These are phyloP conservation scores for Mucuna pruriens DNA, from an alignment of 306 rosid genomes.

Conservation along the genomic window DNA sequence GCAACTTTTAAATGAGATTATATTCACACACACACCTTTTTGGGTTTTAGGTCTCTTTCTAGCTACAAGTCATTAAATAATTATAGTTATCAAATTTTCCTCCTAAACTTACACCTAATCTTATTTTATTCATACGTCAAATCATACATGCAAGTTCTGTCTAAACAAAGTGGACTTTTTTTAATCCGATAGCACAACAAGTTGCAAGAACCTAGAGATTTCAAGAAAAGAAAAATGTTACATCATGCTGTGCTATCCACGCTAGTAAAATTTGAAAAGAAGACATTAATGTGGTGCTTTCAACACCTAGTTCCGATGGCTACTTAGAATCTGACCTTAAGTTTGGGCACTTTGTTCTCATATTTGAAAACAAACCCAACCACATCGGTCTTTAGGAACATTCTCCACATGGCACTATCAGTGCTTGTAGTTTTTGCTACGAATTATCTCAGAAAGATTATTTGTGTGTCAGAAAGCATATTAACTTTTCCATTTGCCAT, in stretches of 20 bases:
- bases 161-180: not conserved
- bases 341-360: not conserved
- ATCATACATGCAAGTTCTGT: not conserved
- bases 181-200: not conserved
- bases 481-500: not conserved
- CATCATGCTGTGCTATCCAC: not conserved
- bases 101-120: not conserved
- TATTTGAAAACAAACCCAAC: constrained; percentile 1
- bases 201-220: not conserved
- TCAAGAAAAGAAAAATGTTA: not conserved
- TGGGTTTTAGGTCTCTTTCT: not conserved
- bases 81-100: not conserved
- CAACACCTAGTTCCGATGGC: not conserved
- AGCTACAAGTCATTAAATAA: not conserved
- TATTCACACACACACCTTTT: not conserved
- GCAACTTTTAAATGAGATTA: not conserved
- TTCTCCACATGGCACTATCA: constrained; percentile 11
- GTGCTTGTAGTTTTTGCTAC: not conserved
- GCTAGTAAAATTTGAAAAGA: not conserved
- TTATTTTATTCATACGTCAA: not conserved
- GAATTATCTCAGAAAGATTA: not conserved
- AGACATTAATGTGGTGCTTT: not conserved
- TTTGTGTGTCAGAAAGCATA: not conserved
- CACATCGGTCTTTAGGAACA: not conserved
- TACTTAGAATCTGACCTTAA: not conserved